Evolutionary conservation across 2,329 filamentous ascomycete genomes (phyloP).

Genomic region (Epichloe sibirici): DNA sequence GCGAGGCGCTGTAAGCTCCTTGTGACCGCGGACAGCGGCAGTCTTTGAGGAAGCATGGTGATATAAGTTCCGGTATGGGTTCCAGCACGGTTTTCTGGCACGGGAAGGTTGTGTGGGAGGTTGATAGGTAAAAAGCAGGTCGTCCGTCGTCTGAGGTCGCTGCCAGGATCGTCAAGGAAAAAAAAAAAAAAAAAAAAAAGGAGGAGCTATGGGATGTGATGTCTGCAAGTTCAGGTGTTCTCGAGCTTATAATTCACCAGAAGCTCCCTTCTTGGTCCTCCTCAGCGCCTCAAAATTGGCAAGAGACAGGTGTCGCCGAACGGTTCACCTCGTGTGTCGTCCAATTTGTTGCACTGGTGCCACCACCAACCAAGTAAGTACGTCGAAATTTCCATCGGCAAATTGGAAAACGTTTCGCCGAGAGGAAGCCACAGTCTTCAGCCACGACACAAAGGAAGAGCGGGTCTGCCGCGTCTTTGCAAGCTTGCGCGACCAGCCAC

Average conservation of each 20-base stretch:
- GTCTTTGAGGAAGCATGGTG: conserved; percentile 20
- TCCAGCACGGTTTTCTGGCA: neutral
- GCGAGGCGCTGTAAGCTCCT: conserved; percentile 18
- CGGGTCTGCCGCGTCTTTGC: conserved; percentile 1
- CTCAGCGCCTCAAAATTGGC: conserved; percentile 1
- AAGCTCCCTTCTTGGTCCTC: neutral
- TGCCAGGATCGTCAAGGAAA: neutral
- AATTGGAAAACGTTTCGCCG: conserved; percentile 16
- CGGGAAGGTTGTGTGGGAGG: neutral
- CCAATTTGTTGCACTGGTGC: neutral
- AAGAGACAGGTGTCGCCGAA: neutral
- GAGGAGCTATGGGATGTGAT: neutral
- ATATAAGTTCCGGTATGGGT: neutral
- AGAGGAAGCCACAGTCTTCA: conserved; percentile 1
- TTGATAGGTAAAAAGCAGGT: neutral
- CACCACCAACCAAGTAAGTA: neutral
- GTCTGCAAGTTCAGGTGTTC: neutral
- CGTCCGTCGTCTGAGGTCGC: neutral
- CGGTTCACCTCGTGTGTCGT: neutral
- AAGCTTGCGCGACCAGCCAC: conserved; percentile 16
- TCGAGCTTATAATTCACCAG: neutral
- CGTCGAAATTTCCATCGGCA: conserved; percentile 15
- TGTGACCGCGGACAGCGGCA: conserved; percentile 18
- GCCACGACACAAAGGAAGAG: conserved; percentile 11
- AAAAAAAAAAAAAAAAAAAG: neutral